These are phyloP conservation scores for Zygosaccharomyces pseudorouxii DNA, from an alignment of 805 yeast genomes.

Conservation along the genomic window DNA sequence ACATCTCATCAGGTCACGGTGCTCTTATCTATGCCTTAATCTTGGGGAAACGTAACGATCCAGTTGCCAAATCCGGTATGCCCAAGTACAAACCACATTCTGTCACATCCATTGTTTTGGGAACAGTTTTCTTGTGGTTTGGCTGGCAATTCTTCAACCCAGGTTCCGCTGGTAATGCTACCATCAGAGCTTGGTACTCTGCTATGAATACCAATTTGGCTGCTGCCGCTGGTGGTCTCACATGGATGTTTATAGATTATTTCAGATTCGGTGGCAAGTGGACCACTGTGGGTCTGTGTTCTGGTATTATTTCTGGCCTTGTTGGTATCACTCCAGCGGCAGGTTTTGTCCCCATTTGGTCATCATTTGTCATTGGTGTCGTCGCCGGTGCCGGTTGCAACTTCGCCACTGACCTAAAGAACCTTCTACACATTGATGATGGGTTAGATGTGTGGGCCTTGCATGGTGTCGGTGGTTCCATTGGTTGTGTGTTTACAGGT, in stretches of 20 bases:
- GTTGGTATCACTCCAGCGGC: constrained; percentile 97
- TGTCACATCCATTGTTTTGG: constrained; percentile 83
- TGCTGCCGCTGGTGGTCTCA: constrained; percentile 86
- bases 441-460: constrained; percentile 92
- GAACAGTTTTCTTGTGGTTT: constrained; percentile 93
- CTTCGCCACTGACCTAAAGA: constrained; percentile 78
- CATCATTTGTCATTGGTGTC: constrained; percentile 78
- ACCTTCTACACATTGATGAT: constrained; percentile 73
- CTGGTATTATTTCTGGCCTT: constrained; percentile 89
- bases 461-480: constrained; percentile 90
- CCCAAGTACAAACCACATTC: constrained; percentile 95
- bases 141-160: constrained; percentile 98
- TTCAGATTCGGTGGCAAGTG: constrained; percentile 81
- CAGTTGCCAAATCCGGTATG: constrained; percentile 55
- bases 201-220: constrained; percentile 90
- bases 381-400: constrained; percentile 75
- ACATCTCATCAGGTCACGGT: constrained; percentile 89
- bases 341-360: constrained; percentile 90
- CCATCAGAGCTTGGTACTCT: constrained; percentile 93
- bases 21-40: constrained; percentile 90
- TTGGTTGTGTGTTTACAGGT: constrained; percentile 83
- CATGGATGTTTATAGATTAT: constrained; percentile 92
- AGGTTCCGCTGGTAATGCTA: constrained; percentile 92
- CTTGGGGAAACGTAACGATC: constrained; percentile 88
- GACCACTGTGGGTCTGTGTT: constrained; percentile 92